Evolutionary conservation across 75 land plant genomes (phyloP).

Genomic region (Cryptomeria japonica): DNA sequence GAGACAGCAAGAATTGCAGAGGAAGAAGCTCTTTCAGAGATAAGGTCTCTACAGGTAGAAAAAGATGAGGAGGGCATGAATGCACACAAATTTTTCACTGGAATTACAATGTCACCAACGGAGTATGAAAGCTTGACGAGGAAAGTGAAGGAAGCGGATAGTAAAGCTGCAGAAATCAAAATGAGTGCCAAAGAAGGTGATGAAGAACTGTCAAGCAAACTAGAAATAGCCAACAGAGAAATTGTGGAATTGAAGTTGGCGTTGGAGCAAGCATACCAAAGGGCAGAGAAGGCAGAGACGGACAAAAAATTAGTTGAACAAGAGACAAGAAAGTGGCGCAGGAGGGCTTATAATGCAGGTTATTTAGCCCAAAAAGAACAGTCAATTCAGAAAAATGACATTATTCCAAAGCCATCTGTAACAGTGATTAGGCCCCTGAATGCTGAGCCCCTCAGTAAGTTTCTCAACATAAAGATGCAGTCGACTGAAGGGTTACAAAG

Average conservation of each 20-base stretch:
- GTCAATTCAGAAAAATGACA: not conserved
- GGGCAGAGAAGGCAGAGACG: not conserved
- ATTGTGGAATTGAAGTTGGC: not conserved
- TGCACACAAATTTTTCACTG: not conserved
- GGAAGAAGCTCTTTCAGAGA: not conserved
- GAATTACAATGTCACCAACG: not conserved
- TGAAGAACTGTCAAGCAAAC: not conserved
- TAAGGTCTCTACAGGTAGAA: not conserved
- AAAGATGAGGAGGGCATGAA: not conserved
- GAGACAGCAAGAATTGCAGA: not conserved
- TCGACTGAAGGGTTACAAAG: not conserved
- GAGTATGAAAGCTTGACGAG: not conserved
- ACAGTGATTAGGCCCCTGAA: not conserved
- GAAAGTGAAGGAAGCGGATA: not conserved
- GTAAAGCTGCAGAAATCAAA: not conserved
- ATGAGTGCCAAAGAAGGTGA: not conserved
- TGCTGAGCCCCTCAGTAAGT: constrained; percentile 1
- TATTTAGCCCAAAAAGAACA: not conserved
- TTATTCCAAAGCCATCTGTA: not conserved
- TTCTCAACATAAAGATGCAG: not conserved
- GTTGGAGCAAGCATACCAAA: not conserved
- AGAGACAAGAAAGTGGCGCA: not conserved
- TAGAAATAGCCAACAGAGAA: not conserved
- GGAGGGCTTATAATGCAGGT: not conserved
- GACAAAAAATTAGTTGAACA: not conserved